These are phyloP conservation scores for Seiridium cupressi DNA, from an alignment of 2,329 filamentous ascomycete species.

Conservation along the genomic window DNA sequence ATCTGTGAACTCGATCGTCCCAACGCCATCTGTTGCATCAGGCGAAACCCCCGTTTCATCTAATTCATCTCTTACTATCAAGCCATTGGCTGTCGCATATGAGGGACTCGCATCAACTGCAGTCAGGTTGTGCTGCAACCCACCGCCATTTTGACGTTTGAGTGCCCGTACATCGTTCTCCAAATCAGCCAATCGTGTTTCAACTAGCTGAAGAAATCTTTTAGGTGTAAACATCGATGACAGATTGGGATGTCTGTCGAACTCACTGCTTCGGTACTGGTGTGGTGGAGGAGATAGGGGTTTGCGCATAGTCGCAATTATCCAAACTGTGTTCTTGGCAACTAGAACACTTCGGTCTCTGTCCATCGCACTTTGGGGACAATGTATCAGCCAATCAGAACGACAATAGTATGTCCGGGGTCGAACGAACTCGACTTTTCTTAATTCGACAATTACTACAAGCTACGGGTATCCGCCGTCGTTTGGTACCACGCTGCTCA, in stretches of 20 bases:
- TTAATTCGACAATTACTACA: slow-evolving; percentile 5
- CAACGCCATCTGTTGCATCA: slow-evolving; percentile 6
- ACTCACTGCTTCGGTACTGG: slow-evolving; percentile 2
- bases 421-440: slow-evolving; percentile 2
- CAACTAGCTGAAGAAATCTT: slow-evolving; percentile 3
- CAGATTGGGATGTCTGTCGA: no score
- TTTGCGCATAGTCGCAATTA: slow-evolving; percentile 3
- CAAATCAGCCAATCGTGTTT: slow-evolving; percentile 2
- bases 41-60: not conserved
- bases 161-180: slow-evolving; percentile 4
- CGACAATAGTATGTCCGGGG: not conserved
- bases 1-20: slow-evolving; percentile 7
- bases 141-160: not conserved
- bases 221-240: no score
- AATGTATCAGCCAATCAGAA: not conserved
- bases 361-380: slow-evolving; percentile 1
- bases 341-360: slow-evolving; percentile 2
- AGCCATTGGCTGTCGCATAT: not conserved
- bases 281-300: slow-evolving; percentile 1
- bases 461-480: slow-evolving; percentile 4
- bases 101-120: not conserved
- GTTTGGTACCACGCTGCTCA: not conserved
- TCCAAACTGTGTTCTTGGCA: slow-evolving; percentile 1
- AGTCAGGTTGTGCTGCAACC: no score
- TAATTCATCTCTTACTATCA: not conserved